Evolutionary conservation across 2,329 filamentous ascomycete species (phyloP), one percentile per base, ranked within the genome.

Genomic region (Epichloe aotearoae): DNA sequence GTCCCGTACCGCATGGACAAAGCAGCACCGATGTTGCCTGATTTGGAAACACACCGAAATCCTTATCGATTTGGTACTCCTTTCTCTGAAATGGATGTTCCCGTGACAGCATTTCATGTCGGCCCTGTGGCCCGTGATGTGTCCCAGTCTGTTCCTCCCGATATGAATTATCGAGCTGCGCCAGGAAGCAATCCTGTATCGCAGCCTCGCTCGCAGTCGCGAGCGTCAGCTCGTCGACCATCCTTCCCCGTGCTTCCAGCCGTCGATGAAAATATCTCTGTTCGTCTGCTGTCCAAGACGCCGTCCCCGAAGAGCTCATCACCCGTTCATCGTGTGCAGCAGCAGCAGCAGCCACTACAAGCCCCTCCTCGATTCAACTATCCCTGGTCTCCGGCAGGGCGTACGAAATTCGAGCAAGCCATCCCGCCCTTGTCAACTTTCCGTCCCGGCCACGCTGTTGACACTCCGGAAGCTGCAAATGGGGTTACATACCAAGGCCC

Each of bases 121-220:
- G 86, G 84, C 0, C 86, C 86, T 6, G 74, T 95, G 34, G 76
- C 84, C 43, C 84, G 91, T 47, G 84, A 93, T 61, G 73, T 76
- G 45, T 95, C 88, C 26, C 88, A 95, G 66, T 96, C 90, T 5
- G 91, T 96, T 0, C 91, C 91, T 42, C 91, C 91, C 6, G 83
- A 95, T 69, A 95, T 96, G 89, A 83, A 81, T 64, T 95, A 85
- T 72, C 79, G 82, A 34, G 65, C 71, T 41, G 61, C 65, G 53
- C 64, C 63, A 52, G 62, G 52, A 60, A 64, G 54, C 59, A 53
- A 59, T 53, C 10, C 37, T 12, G 55, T 64, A 56, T 57, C 66
- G 26, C 64, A 67, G 36, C 66, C 65, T 36, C 73, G 75, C 26
- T 74, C 73, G 41, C 70, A 75, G 56, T 80, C 76, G 45, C 76